Conservation (phyloP, 2,329 filamentous ascomycete species). For the Cercospora zeina region DNA sequence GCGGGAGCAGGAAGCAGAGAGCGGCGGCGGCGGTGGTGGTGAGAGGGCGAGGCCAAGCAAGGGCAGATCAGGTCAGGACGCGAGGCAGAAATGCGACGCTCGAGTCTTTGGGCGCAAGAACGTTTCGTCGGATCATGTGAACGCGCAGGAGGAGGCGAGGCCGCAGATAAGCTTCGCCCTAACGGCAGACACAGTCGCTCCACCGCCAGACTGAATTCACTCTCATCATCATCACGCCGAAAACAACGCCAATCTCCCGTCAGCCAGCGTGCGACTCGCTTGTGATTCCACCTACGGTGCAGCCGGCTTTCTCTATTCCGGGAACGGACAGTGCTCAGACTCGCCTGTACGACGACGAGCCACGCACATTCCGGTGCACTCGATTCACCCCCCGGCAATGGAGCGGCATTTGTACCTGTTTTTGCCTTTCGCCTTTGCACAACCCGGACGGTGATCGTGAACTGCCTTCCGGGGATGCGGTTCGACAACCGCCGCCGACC, state of each 20-base stretch:
- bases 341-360: background rate
- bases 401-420: slow-evolving; percentile 10
- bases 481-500: background rate
- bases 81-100: background rate
- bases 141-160: slow-evolving; percentile 3
- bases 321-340: too few relatives aligned
- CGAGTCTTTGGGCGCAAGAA: background rate
- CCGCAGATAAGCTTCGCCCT: slow-evolving; percentile 4
- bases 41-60: background rate
- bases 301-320: too few relatives aligned
- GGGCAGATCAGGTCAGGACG: background rate
- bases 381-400: slow-evolving; percentile 8
- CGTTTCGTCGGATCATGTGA: slow-evolving; percentile 2
- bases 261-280: background rate
- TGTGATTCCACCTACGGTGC: too few relatives aligned
- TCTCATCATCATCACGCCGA: background rate
- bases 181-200: background rate
- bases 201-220: background rate
- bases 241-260: background rate
- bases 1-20: background rate
- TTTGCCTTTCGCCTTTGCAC: background rate
- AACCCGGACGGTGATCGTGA: slow-evolving; percentile 8
- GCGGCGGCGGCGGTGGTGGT: background rate
- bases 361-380: background rate
- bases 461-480: background rate